Evolutionary conservation across 2,329 filamentous ascomycete genomes (phyloP).

Genomic region (Emergomyces africanus): DNA sequence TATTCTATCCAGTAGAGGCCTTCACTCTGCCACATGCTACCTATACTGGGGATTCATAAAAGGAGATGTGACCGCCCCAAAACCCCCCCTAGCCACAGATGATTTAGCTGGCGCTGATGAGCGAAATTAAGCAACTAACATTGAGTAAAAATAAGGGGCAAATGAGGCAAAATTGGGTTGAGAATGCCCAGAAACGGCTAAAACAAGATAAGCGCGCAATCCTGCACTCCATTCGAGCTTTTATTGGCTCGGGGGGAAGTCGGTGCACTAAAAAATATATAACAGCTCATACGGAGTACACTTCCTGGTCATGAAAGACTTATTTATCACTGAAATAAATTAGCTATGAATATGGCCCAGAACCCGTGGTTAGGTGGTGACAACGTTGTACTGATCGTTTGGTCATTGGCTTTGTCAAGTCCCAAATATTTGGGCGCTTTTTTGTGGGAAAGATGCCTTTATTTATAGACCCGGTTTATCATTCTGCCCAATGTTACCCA

Average conservation of each 20-base stretch:
- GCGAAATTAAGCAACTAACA: no score
- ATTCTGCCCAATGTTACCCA: slow-evolving; percentile 19
- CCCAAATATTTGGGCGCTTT: not conserved
- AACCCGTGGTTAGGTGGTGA: slow-evolving; percentile 16
- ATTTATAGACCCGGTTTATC: slow-evolving; percentile 10
- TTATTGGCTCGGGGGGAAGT: slow-evolving; percentile 5
- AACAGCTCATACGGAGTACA: slow-evolving; percentile 16
- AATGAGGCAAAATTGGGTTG: no score
- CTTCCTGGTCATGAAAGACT: slow-evolving; percentile 16
- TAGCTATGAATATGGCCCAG: not conserved
- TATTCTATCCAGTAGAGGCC: not conserved
- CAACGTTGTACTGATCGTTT: slow-evolving; percentile 16
- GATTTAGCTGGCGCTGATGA: no score
- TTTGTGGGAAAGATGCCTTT: slow-evolving; percentile 16
- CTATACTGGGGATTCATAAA: not conserved
- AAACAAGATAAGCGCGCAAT: not conserved
- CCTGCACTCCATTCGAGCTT: no score
- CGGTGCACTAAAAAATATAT: slow-evolving; percentile 20
- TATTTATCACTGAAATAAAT: no score
- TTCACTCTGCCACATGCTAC: no score
- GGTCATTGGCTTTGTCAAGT: no score
- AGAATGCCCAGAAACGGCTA: no score
- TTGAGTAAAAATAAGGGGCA: no score
- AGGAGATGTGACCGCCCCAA: not conserved
- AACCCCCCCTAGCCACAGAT: not conserved